Evolutionary conservation across 1,284 basidiomycete genomes (phyloP), one percentile per base, ranked within the genome.

Genomic region (Boletus mariae): DNA sequence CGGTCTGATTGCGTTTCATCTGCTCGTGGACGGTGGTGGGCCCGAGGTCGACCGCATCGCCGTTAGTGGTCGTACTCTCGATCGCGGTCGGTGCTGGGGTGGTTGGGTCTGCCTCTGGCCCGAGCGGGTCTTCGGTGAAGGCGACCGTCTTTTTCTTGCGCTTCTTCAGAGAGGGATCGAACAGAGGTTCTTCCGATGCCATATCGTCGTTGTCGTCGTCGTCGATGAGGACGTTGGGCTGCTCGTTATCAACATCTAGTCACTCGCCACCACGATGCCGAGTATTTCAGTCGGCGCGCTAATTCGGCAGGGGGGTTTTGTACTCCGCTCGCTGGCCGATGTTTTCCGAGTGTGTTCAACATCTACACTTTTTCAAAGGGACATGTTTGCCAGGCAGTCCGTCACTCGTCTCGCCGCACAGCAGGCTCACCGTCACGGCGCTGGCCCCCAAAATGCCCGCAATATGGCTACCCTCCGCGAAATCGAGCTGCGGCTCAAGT

Each of bases 391-490:
- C 70, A 83, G 89, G 74, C 79, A 79, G 74, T 76, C 84, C 69
- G 76, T 88, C 71, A 75, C 82, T 70, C 80, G 84, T 75, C 75
- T 80, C 61, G 78, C 77, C 51, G 69, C 76, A 53, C 79, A 82
- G 72, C 78, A 81, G 55, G 70, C 76, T 56, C 77, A 61, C 54
- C 62, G 78, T 64, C 75, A 82, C 72, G 79, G 77, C 59, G 80
- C 83, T 63, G 83, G 79, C 48, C 84, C 86, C 44, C 68, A 78
- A 59, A 76, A 79, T 69, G 83, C 89, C 62, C 84, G 88, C 62
- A 93, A 94, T 73, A 94, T 95, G 92, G 95, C 94, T 47, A 98
- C 96, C 56, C 87, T 99, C 62, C 89, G 94, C 69, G 96, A 99
- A 78, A 91, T 98, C 68, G 97, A 99, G 80, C 76, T 92, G 73